Percentiles rank a stretch among this genome's conserved stretches.
Evolutionary conservation across 345 rosid genomes (phyloP).

Genomic region (Euphorbia peplus): DNA sequence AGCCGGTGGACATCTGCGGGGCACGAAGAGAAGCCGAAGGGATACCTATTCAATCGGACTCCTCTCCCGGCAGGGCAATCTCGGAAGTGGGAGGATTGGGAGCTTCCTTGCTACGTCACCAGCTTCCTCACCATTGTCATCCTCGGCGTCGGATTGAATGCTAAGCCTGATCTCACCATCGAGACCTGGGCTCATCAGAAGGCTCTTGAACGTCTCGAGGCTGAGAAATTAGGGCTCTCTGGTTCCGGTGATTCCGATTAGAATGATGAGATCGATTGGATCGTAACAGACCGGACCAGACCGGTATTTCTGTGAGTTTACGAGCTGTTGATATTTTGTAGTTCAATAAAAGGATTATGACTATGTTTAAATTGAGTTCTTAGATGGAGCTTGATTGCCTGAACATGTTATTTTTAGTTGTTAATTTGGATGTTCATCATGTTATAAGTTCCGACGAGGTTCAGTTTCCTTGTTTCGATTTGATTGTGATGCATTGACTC

Average conservation of each 20-base stretch:
- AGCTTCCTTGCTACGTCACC: constrained; percentile 95
- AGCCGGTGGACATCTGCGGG: constrained; percentile 85
- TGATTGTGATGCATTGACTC: no score
- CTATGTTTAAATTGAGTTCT: constrained; percentile 1
- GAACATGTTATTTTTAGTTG: neutral
- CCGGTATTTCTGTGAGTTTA: neutral
- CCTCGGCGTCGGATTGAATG: constrained; percentile 95
- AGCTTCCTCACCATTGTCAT: constrained; percentile 94
- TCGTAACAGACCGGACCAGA: neutral
- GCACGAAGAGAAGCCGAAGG: constrained; percentile 90
- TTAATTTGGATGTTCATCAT: constrained; percentile 4
- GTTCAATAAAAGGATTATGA: constrained; percentile 16
- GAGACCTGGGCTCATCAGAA: constrained; percentile 99
- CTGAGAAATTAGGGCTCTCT: constrained; percentile 45
- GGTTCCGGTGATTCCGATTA: constrained; percentile 23
- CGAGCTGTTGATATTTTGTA: constrained; percentile 1
- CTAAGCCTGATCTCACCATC: constrained; percentile 96
- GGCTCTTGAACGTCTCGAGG: constrained; percentile 78
- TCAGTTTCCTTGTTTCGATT: constrained; percentile 2
- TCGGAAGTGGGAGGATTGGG: constrained; percentile 99
- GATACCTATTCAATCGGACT: constrained; percentile 74
- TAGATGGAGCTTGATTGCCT: constrained; percentile 6
- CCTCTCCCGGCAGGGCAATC: constrained; percentile 79
- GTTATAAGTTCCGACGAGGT: constrained; percentile 8
- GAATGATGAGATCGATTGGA: constrained; percentile 2